Evolutionary conservation across 2,329 filamentous ascomycete species (phyloP).

Genomic region (Coniosporium uncinatum): DNA sequence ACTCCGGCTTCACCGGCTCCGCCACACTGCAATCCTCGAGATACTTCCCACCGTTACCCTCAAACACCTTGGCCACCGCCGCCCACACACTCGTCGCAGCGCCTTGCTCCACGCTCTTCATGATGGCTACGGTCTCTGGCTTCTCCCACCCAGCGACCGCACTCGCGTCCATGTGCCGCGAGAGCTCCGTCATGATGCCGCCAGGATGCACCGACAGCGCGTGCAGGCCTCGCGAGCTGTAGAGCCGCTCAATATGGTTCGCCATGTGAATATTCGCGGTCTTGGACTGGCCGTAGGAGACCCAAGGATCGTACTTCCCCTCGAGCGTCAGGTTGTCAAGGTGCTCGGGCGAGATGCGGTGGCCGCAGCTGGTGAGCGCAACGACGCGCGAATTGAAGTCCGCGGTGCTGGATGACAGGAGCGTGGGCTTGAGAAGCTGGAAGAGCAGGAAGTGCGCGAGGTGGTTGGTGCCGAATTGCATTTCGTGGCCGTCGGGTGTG

Average conservation of each 20-base stretch:
- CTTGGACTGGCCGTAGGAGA: slow-evolving; percentile 43
- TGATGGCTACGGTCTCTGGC: slow-evolving; percentile 4
- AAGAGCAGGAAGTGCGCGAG: slow-evolving; percentile 7
- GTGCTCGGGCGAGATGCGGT: background rate
- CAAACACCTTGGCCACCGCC: slow-evolving; percentile 32
- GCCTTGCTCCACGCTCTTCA: slow-evolving; percentile 35
- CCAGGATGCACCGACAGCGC: slow-evolving; percentile 41
- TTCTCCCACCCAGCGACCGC: slow-evolving; percentile 9
- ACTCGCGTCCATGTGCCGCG: slow-evolving; percentile 14
- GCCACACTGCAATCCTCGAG: slow-evolving; percentile 34
- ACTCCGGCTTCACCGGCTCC: slow-evolving; percentile 16
- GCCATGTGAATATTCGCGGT: slow-evolving; percentile 45
- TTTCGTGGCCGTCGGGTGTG: slow-evolving; percentile 7
- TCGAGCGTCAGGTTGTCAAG: slow-evolving; percentile 6
- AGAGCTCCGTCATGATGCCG: slow-evolving; percentile 27
- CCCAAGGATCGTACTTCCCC: slow-evolving; percentile 23
- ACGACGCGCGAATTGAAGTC: slow-evolving; percentile 4
- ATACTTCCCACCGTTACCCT: slow-evolving; percentile 39
- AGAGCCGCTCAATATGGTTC: slow-evolving; percentile 44
- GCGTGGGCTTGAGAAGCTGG: slow-evolving; percentile 1
- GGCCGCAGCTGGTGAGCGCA: slow-evolving; percentile 4
- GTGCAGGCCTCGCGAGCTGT: slow-evolving; percentile 36
- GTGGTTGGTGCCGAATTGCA: slow-evolving; percentile 8
- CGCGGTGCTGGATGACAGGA: slow-evolving; percentile 1
- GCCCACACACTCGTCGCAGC: slow-evolving; percentile 42